Evolutionary conservation across 306 rosid species (phyloP), one percentile per base, ranked within the genome.

Genomic region (Fagus crenata): DNA sequence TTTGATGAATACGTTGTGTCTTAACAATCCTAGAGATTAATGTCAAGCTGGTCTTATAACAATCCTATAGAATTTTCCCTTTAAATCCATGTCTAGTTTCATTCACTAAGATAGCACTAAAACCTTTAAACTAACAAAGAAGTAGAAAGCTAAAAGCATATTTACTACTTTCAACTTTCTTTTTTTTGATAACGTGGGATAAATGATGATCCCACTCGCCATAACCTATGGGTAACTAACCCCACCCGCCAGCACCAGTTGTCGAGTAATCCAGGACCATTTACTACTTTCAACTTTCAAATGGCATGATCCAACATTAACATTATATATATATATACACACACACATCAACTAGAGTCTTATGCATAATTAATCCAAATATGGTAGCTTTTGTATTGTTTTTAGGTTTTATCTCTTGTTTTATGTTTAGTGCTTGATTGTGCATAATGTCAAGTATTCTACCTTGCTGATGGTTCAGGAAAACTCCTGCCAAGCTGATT

Each of bases 391-490:
- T 67, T 61, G 59, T 49, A 78, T 41, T 41, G 42, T 71, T 54
- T 69, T 63, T 63, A 61, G 74, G 31, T 13, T 18, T 70, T 61
- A 40, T 59, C 12, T 65, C 42, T 12, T 73, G 73, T 83, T 81
- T 67, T 75, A 31, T n/a, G 28, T 61, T 14, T 28, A 65, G 4
- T 54, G 42, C 28, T 53, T 77, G 64, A 75, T 51, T 73, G 43
- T 28, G 49, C 54, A 14, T 53, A 76, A 22, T 14, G 77, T 61
- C 43, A 39, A 74, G 79, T 53, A 81, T 33, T 81, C 41, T 91
- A 95, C 99, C 99, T 92, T 58, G 96, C 90, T 28, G 97, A 96
- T 49, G 89, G 81, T 83, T 95, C 99, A 11, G 93, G 86, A 73
- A 89, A 95, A 78, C 86, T 40, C 85, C 97, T 85, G 68, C 89